Base-by-base conservation (phyloP, 202 grass and related monocot species). In the Eragrostis tef region DNA sequence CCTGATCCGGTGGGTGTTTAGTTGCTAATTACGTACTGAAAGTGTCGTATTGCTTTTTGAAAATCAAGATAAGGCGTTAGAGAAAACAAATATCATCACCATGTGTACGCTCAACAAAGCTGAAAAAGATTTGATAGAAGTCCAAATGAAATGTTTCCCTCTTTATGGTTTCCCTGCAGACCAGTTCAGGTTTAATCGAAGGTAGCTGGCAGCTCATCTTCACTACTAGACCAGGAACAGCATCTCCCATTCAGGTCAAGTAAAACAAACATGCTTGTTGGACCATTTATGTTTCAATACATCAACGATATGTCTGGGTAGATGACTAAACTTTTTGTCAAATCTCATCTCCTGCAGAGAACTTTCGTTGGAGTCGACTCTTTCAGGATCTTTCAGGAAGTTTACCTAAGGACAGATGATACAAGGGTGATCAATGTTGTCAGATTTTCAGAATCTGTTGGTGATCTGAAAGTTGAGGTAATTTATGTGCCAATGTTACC, bases 371-470 rank as follows among this genome's bases (percentile, higher is more conserved):
- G 91, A 68, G 94, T 98, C 41, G 94, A 98, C 57, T 76, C 88
- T 49, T 98, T 98, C 85, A 89, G 75, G 64, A 94, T 98, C 71
- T 94, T 94, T 91, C 94, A 94, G 83, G 94, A 94, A 86, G 90
- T 98, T 59, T 93, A 94, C 84, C 92, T 94, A 58, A 86, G 92
- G 84, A 93, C 84, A 86, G 86, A 94, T 86, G 88, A 93, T 79
- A 90, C 92, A 45, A 93, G 92, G 67, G 92, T 98, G 69, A 75
- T 89, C 59, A 98, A 98, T 80, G 73, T 98, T 80, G 94, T 98
- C 45, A 93, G 22, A 79, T 98, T 98, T 91, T 98, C 94, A 62
- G 94, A 98, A 89, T 79, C 82, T 71, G 67, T 98, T 75, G 94
- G 94, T 53, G 92, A 98, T 70, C 82, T 98, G 63, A 91, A 83